A percentile compares a stretch with the other conserved stretches of the same genome.
phyloP scores from a whole-genome alignment of 352 stramenopile genomes.

The Globisporangium polare region DNA sequence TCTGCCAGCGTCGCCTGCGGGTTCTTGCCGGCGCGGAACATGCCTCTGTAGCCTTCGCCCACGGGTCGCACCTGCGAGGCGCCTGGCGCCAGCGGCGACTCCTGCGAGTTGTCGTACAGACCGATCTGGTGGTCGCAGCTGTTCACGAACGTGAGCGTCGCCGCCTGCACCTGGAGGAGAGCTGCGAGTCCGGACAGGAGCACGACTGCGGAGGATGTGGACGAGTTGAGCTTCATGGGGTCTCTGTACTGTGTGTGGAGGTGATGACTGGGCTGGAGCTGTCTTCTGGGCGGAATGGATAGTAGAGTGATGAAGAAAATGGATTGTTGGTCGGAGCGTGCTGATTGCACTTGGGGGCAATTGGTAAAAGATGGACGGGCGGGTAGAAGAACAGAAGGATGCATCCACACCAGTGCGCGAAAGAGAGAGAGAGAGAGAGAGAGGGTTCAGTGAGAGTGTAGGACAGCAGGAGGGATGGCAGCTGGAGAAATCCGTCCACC shows the following conservation, averaged over 20 bases:
- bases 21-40: slow-evolving; percentile 20
- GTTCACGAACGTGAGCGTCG: slow-evolving; percentile 18
- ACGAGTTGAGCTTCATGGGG: slow-evolving; percentile 2
- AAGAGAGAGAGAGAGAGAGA: neutral
- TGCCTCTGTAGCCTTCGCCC: slow-evolving; percentile 11
- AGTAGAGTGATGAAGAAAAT: neutral
- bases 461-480: neutral
- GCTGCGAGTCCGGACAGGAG: neutral
- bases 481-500: neutral
- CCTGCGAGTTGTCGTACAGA: slow-evolving; percentile 18
- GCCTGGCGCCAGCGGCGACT: slow-evolving; percentile 4
- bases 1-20: slow-evolving; percentile 31
- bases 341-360: no score
- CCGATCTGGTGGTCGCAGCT: slow-evolving; percentile 16
- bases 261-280: neutral
- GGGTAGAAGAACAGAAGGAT: no score
- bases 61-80: neutral
- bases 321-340: neutral
- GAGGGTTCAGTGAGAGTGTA: no score
- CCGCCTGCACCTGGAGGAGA: neutral
- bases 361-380: neutral
- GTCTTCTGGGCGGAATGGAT: neutral
- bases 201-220: neutral
- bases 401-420: neutral
- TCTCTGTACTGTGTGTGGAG: neutral